Base-by-base conservation (phyloP, 148 eudicot species). In the Amaranthus palmeri region DNA sequence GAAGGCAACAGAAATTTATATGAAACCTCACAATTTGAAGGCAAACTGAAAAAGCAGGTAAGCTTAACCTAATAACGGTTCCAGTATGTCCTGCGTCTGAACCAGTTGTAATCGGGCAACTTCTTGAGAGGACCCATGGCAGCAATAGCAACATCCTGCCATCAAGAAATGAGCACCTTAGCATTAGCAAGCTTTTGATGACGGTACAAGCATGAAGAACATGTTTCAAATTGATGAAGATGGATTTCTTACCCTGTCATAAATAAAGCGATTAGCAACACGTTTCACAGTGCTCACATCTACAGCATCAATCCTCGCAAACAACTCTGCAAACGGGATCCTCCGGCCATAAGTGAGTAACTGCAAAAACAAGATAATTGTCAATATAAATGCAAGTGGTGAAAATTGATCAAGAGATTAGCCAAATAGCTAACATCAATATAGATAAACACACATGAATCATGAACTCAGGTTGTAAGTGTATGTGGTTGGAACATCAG, bases 51-150 rank as follows among this genome's bases (percentile, higher is more conserved):
- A 54, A 25, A 41, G 45, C 59, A 2, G n/a, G 47, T 25, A 25
- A 60, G 69, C 48, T 45, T 51, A 69, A 68, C 66, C 93, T 90
- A 93, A 73, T 90, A 88, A 66, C 90, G 93, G 85, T 86, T 87
- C 90, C 69, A 80, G 85, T 85, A 93, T 67, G 98, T 92, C 48
- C 93, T 83, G 81, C 96, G 92, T 78, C 98, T 86, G 90, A 92
- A 92, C 98, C 98, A 90, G 85, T 88, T 92, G 92, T 90, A 90
- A 79, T 92, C 98, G 8, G 93, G 98, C 74, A 92, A 83, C 9
- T 56, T 67, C 78, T 87, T 88, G 76, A 92, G 71, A 6, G 98
- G 96, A 3, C 98, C 98, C 69, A 81, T 63, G 53, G 93, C 96
- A 67, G 93, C 82, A 43, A 92, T 88, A 2, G 93, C 92, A 66